These are phyloP conservation scores for Arxiozyma telluris DNA, from an alignment of 1,139 yeast genomes.

Conservation along the genomic window DNA sequence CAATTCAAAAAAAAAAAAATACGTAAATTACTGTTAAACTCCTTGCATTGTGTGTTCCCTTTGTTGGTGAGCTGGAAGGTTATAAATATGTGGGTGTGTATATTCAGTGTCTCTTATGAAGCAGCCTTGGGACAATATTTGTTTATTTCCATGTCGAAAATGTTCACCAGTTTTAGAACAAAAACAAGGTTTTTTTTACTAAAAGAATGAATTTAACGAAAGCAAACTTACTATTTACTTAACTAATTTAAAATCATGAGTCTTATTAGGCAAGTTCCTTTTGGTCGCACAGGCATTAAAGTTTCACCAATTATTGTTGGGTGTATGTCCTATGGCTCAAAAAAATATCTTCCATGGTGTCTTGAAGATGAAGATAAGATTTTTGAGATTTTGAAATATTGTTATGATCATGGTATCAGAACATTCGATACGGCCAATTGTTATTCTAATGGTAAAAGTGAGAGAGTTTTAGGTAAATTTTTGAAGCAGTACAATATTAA, in stretches of 20 bases:
- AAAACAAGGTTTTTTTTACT: too few relatives aligned
- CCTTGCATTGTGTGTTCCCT: too few relatives aligned
- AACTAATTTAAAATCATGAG: not conserved
- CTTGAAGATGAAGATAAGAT: slow-evolving; percentile 32
- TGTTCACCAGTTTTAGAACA: too few relatives aligned
- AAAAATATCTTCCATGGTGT: slow-evolving; percentile 38
- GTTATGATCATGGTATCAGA: slow-evolving; percentile 38
- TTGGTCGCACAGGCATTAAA: slow-evolving; percentile 9
- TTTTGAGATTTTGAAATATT: slow-evolving; percentile 34
- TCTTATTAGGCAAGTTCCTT: slow-evolving; percentile 10
- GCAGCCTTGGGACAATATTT: too few relatives aligned
- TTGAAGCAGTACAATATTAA: slow-evolving; percentile 32
- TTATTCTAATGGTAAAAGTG: slow-evolving; percentile 36
- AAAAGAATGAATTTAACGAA: too few relatives aligned
- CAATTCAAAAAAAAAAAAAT: too few relatives aligned
- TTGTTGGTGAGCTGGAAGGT: too few relatives aligned
- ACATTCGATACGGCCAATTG: slow-evolving; percentile 42
- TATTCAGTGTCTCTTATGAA: too few relatives aligned
- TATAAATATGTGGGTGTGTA: too few relatives aligned
- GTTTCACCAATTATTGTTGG: slow-evolving; percentile 43
- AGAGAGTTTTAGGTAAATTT: slow-evolving; percentile 34
- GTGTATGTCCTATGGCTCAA: slow-evolving; percentile 42
- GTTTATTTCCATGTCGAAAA: too few relatives aligned
- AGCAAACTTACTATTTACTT: too few relatives aligned
- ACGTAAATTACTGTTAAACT: too few relatives aligned